Evolutionary conservation across 768 basidiomycete genomes (phyloP).

Genomic region (Rhizopogon vinicolor): DNA sequence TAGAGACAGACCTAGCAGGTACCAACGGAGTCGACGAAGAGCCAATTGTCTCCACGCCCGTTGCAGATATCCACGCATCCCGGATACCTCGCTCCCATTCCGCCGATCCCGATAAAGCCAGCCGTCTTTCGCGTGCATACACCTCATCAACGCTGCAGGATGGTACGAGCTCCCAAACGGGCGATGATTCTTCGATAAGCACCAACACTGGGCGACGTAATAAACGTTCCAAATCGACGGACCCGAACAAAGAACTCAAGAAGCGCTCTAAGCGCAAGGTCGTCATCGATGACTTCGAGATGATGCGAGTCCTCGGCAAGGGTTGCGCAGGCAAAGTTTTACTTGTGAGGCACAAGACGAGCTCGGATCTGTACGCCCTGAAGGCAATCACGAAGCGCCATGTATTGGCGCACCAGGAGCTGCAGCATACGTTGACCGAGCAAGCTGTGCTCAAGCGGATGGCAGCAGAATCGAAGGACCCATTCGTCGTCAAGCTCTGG

Average conservation of each 20-base stretch:
- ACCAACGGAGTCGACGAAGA: slow-evolving; percentile 23
- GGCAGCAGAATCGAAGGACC: slow-evolving; percentile 84
- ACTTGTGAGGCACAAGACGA: slow-evolving; percentile 77
- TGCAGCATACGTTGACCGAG: slow-evolving; percentile 95
- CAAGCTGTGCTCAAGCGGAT: slow-evolving; percentile 93
- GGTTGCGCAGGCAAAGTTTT: slow-evolving; percentile 97
- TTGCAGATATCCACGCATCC: slow-evolving; percentile 30
- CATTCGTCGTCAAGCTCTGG: slow-evolving; percentile 94
- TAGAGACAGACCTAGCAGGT: slow-evolving; percentile 18
- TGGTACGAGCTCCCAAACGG: slow-evolving; percentile 52
- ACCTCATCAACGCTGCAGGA: slow-evolving; percentile 48
- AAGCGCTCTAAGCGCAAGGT: slow-evolving; percentile 64
- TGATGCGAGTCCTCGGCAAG: slow-evolving; percentile 94
- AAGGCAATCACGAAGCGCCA: slow-evolving; percentile 98
- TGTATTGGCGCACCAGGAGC: slow-evolving; percentile 93
- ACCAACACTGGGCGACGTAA: slow-evolving; percentile 47
- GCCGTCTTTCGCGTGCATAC: slow-evolving; percentile 55
- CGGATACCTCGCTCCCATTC: slow-evolving; percentile 78
- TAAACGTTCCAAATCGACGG: slow-evolving; percentile 47
- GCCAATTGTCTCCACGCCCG: slow-evolving; percentile 30
- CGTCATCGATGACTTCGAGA: slow-evolving; percentile 88
- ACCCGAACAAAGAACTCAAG: slow-evolving; percentile 45
- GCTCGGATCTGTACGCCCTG: slow-evolving; percentile 77
- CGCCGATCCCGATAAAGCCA: slow-evolving; percentile 66
- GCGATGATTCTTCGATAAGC: slow-evolving; percentile 71